Evolutionary conservation across 768 basidiomycete genomes (phyloP).

Genomic region (Boletus reticuloceps): DNA sequence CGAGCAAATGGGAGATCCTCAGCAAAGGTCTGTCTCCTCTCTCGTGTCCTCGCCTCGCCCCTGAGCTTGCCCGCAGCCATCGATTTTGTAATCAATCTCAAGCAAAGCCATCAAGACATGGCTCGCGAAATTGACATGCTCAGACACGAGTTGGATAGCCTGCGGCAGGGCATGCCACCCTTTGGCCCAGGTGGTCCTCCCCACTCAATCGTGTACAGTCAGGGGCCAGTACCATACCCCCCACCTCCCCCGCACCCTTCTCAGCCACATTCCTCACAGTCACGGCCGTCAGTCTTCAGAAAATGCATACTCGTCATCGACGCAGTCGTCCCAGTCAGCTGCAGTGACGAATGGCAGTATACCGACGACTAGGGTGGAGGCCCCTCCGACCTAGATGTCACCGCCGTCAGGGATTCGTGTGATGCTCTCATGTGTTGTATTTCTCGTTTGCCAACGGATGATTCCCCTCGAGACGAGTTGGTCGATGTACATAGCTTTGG

Average conservation of each 20-base stretch:
- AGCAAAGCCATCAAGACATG: slow-evolving; percentile 76
- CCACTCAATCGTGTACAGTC: slow-evolving; percentile 50
- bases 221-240: slow-evolving; percentile 46
- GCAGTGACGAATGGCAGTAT: slow-evolving; percentile 40
- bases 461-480: slow-evolving; percentile 17
- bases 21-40: slow-evolving; percentile 70
- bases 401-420: slow-evolving; percentile 13
- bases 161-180: slow-evolving; percentile 57
- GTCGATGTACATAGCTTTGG: slow-evolving; percentile 29
- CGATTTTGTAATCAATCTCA: slow-evolving; percentile 80
- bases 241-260: slow-evolving; percentile 44
- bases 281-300: slow-evolving; percentile 65
- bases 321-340: slow-evolving; percentile 29
- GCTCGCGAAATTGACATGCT: slow-evolving; percentile 74
- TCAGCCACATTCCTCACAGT: slow-evolving; percentile 36
- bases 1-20: slow-evolving; percentile 98
- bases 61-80: slow-evolving; percentile 54
- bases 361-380: slow-evolving; percentile 42
- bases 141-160: slow-evolving; percentile 65
- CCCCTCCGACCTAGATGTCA: slow-evolving; percentile 34
- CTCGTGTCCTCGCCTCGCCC: background rate
- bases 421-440: slow-evolving; percentile 13
- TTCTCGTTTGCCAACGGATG: slow-evolving; percentile 25
- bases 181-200: slow-evolving; percentile 50
- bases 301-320: slow-evolving; percentile 48